A percentile compares a stretch with the other conserved stretches of the same genome.
phyloP scores from a whole-genome alignment of 352 stramenopile species.

The Albugo candida region DNA sequence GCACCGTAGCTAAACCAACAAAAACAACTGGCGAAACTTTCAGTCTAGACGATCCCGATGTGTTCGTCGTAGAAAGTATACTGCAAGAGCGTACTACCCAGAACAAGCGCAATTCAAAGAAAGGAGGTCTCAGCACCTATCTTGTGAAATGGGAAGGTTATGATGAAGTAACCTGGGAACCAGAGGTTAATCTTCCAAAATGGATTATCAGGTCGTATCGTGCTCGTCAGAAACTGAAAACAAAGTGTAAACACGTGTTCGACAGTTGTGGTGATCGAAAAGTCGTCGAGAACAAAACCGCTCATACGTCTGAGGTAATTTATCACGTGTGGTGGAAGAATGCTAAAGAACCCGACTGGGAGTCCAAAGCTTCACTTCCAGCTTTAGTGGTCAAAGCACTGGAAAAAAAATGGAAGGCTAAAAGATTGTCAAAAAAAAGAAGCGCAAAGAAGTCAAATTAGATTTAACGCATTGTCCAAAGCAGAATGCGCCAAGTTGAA shows the following conservation, averaged over 20 bases:
- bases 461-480: background rate
- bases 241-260: conserved; percentile 29
- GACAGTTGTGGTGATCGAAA: conserved; percentile 25
- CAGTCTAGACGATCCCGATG: background rate
- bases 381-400: background rate
- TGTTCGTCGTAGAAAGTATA: background rate
- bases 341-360: background rate
- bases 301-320: conserved; percentile 27
- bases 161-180: conserved; percentile 63
- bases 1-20: too few relatives aligned
- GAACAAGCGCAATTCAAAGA: too few relatives aligned
- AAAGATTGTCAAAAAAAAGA: background rate
- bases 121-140: conserved; percentile 12
- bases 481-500: background rate
- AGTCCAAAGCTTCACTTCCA: background rate
- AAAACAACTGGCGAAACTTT: too few relatives aligned
- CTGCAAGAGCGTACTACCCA: background rate
- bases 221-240: conserved; percentile 26
- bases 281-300: conserved; percentile 40
- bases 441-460: conserved; percentile 8
- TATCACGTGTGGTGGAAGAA: conserved; percentile 46
- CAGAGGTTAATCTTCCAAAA: conserved; percentile 40
- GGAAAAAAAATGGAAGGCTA: background rate
- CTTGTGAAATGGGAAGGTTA: conserved; percentile 68
- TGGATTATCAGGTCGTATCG: conserved; percentile 38